Base-by-base conservation (phyloP, 768 basidiomycete genomes). In the Lanmaoa rubissima region DNA sequence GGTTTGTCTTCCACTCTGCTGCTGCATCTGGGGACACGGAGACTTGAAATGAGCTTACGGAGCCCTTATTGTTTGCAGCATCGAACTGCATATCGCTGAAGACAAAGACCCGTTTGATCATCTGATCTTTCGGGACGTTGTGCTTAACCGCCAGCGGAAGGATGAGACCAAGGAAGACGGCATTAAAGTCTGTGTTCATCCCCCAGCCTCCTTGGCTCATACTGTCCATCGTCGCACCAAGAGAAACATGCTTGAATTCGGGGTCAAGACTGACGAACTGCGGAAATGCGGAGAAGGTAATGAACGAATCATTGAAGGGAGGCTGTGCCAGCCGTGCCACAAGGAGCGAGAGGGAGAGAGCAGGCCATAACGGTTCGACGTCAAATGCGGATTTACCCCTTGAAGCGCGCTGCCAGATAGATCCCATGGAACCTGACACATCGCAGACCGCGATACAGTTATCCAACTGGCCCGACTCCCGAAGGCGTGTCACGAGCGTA, bases 1-100 rank as follows among this genome's bases (percentile, higher is more conserved):
- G 80, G 45, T 82, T 87, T 39, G 87, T 90, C 62, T 81, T 76
- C 84, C 86, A 88, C 0, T 61, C 38, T 2, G 41, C 48, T 3
- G 11, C 45, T 9, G 46, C 0, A 3, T 50, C 32, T 32, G 70
- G 65, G 5, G 7, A 6, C 1, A 26, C 8, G 7, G 11, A 10
- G 21, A 11, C 8, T 3, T 10, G 14, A 17, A 10, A 4, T 19
- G 14, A 9, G 2, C 10, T 5, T 31, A 35, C 7, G 36, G 3
- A 8, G 19, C 5, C 3, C 1, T 4, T 13, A 2, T 1, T 14
- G 11, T 36, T 21, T 19, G 62, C 61, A 1, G 11, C 16, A 64
- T 90, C 85, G 60, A 90, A 90, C 70, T 89, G 88, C 88, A 90
- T 90, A 65, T 90, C 87, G 3, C 82, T 82, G 67, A 92, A 90